Evolutionary conservation across 345 rosid species (phyloP).

Genomic region (Combretum micranthum): DNA sequence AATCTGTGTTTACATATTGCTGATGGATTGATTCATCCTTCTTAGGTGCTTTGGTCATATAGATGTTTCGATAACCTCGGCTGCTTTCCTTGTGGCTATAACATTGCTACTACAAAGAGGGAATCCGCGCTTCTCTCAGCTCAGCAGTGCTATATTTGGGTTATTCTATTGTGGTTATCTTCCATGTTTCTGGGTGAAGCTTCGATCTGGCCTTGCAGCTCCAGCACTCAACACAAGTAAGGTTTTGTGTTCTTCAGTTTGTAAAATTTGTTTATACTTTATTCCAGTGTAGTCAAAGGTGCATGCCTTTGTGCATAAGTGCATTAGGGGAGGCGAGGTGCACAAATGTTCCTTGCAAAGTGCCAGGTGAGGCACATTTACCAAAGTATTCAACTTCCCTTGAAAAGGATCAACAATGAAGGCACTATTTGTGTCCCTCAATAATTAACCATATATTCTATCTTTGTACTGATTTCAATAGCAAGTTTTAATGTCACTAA

Average conservation of each 20-base stretch:
- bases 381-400: too few relatives aligned
- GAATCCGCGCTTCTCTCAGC: conserved; percentile 87
- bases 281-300: background rate
- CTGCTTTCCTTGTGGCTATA: conserved; percentile 76
- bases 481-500: too few relatives aligned
- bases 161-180: conserved; percentile 85
- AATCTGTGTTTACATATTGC: conserved; percentile 1
- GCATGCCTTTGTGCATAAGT: background rate
- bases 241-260: conserved; percentile 15
- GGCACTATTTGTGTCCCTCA: too few relatives aligned
- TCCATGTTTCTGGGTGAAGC: conserved; percentile 94
- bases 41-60: conserved; percentile 80
- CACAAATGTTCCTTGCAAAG: too few relatives aligned
- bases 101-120: conserved; percentile 82
- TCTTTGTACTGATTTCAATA: too few relatives aligned
- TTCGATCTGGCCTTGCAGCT: conserved; percentile 75
- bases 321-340: too few relatives aligned
- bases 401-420: too few relatives aligned
- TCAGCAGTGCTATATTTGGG: conserved; percentile 87
- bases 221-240: conserved; percentile 78
- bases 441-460: too few relatives aligned
- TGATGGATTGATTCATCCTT: conserved; percentile 14
- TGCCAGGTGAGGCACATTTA: too few relatives aligned
- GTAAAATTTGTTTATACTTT: conserved; percentile 6
- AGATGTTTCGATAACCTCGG: conserved; percentile 69